Conservation (phyloP, 1,284 basidiomycete species). For the Papiliotrema flavescens region DNA sequence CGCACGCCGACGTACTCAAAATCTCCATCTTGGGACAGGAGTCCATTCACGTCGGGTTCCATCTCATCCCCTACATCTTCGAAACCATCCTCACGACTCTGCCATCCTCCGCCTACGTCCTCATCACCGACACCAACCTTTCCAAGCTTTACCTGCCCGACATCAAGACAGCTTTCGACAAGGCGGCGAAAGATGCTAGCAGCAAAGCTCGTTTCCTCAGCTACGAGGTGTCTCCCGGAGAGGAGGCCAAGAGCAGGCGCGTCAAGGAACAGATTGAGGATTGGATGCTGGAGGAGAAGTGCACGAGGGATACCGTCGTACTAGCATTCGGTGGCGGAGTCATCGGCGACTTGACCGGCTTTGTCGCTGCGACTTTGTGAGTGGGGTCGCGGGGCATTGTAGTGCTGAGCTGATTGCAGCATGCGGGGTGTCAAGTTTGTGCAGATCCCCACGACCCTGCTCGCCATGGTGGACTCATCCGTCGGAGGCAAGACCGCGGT, state of each 20-base stretch:
- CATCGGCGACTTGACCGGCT: constrained; percentile 92
- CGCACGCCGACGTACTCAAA: constrained; percentile 47
- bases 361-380: constrained; percentile 96
- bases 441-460: constrained; percentile 92
- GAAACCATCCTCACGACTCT: constrained; percentile 69
- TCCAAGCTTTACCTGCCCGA: constrained; percentile 69
- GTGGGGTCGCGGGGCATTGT: constrained; percentile 40
- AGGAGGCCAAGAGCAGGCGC: constrained; percentile 84
- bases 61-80: constrained; percentile 81
- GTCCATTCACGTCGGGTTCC: constrained; percentile 87
- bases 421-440: constrained; percentile 89
- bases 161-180: constrained; percentile 66
- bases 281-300: constrained; percentile 80
- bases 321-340: constrained; percentile 94
- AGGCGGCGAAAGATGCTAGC: constrained; percentile 47
- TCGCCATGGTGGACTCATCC: constrained; percentile 98
- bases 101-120: constrained; percentile 82
- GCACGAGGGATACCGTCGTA: constrained; percentile 90
- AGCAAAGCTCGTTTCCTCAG: constrained; percentile 66
- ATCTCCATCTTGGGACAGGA: constrained; percentile 84
- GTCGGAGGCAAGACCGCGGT: constrained; percentile 99
- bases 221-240: constrained; percentile 81
- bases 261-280: constrained; percentile 94
- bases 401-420: constrained; percentile 45
- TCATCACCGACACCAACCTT: constrained; percentile 89